Percentiles rank a stretch among this genome's conserved stretches.
Conservation (phyloP, 2,329 filamentous ascomycete genomes). For the Cadophora sp. region DNA sequence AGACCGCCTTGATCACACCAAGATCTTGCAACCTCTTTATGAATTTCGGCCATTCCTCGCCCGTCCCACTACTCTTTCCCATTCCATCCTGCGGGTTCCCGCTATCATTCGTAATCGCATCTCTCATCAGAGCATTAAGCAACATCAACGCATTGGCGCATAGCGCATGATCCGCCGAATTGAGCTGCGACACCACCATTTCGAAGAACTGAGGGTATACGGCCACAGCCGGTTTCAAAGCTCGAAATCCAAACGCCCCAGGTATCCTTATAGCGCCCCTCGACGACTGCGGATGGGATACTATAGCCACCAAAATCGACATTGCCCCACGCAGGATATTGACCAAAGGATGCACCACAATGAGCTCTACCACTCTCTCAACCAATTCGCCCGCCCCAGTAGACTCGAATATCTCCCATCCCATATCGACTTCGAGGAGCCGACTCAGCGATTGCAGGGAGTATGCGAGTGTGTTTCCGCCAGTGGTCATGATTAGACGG, state of each 20-base stretch:
- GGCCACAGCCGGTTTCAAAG: constrained; percentile 88
- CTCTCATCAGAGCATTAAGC: constrained; percentile 93
- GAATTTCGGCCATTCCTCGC: constrained; percentile 91
- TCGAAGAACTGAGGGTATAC: constrained; percentile 94
- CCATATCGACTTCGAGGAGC: constrained; percentile 94
- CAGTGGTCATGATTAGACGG: constrained; percentile 81
- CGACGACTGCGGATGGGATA: constrained; percentile 77
- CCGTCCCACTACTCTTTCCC: constrained; percentile 46
- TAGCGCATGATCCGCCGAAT: constrained; percentile 92
- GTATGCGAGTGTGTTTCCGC: constrained; percentile 95
- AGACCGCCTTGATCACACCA: constrained; percentile 91
- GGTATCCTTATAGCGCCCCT: constrained; percentile 53
- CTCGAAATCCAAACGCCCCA: constrained; percentile 83
- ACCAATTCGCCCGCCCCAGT: constrained; percentile 69
- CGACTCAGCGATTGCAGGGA: constrained; percentile 87
- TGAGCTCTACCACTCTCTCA: constrained; percentile 83
- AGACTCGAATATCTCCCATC: constrained; percentile 86
- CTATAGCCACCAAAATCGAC: constrained; percentile 93
- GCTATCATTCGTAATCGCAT: constrained; percentile 80
- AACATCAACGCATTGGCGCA: constrained; percentile 95
- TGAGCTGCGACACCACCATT: constrained; percentile 88
- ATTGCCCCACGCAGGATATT: constrained; percentile 97
- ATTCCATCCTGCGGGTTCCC: constrained; percentile 49
- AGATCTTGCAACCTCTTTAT: constrained; percentile 93
- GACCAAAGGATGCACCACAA: constrained; percentile 93